Percentiles rank a stretch among this genome's conserved stretches.
These are phyloP conservation scores for Triticum monococcum DNA, from an alignment of 176 grass and related monocot species.

Conservation along the genomic window DNA sequence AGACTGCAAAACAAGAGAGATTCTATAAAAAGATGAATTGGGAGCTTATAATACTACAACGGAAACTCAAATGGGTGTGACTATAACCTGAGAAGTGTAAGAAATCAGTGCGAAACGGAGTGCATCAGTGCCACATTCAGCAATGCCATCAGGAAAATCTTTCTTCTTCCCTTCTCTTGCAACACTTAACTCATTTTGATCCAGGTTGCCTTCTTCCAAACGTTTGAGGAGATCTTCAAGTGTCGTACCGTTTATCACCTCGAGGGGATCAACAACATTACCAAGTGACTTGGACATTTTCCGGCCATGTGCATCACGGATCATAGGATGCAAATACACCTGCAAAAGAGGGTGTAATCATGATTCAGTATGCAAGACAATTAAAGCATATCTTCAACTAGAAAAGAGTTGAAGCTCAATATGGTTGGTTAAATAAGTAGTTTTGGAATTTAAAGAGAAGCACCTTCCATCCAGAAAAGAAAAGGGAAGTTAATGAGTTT, in stretches of 20 bases:
- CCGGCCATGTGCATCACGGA: slow-evolving; percentile 81
- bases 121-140: slow-evolving; percentile 86
- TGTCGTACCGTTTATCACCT: slow-evolving; percentile 83
- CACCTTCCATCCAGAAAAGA: background rate
- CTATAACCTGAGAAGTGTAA: slow-evolving; percentile 71
- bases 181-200: slow-evolving; percentile 56
- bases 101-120: slow-evolving; percentile 79
- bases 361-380: background rate
- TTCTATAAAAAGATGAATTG: slow-evolving; percentile 14
- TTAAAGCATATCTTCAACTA: background rate
- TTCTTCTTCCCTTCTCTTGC: slow-evolving; percentile 74
- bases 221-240: slow-evolving; percentile 72
- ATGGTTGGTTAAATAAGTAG: background rate
- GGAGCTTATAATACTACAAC: slow-evolving; percentile 12
- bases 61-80: slow-evolving; percentile 21
- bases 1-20: slow-evolving; percentile 36
- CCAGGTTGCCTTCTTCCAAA: slow-evolving; percentile 81
- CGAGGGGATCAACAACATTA: slow-evolving; percentile 82
- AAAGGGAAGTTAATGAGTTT: background rate
- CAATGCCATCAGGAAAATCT: slow-evolving; percentile 84
- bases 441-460: background rate
- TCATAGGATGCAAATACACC: slow-evolving; percentile 92
- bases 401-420: background rate
- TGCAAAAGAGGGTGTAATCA: slow-evolving; percentile 9
- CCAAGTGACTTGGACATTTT: slow-evolving; percentile 94